Conservation (phyloP, 2,329 filamentous ascomycete species). For the Dothiorella sarmentorum region DNA sequence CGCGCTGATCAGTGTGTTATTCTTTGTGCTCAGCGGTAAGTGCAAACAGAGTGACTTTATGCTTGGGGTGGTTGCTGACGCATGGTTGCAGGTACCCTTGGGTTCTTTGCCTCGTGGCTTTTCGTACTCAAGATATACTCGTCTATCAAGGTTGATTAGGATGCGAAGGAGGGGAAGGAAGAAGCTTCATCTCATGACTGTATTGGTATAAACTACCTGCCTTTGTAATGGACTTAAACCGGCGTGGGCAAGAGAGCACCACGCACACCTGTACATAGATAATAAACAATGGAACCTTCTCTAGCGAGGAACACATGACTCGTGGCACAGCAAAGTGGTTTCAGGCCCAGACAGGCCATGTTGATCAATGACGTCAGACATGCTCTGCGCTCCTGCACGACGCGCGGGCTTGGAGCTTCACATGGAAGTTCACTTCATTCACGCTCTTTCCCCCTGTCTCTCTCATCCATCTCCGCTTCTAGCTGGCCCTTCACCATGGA, state of each 20-base stretch:
- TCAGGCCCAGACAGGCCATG: not conserved
- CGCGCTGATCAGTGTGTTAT: conserved; percentile 79
- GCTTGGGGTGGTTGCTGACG: not conserved
- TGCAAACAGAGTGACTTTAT: not conserved
- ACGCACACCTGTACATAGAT: not conserved
- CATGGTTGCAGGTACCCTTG: conserved; percentile 70
- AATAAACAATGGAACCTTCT: too few relatives aligned
- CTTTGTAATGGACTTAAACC: conserved; percentile 29
- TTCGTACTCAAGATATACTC: conserved; percentile 92
- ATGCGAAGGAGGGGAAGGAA: not conserved
- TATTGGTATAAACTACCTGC: conserved; percentile 18
- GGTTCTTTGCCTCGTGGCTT: conserved; percentile 90
- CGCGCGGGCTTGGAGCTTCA: not conserved
- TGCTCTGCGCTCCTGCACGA: not conserved
- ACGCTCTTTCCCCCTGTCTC: not conserved
- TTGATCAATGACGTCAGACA: conserved; percentile 3
- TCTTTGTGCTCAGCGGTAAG: conserved; percentile 92
- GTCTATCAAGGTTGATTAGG: conserved; percentile 95
- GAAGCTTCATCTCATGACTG: conserved; percentile 6
- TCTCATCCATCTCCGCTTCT: not conserved
- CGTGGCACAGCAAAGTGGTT: not conserved
- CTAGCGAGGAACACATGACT: not conserved
- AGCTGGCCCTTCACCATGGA: conserved; percentile 24
- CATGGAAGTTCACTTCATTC: too few relatives aligned
- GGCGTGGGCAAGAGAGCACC: conserved; percentile 20